Evolutionary conservation across 805 yeast genomes (phyloP).

Genomic region (Candida multigemmis): DNA sequence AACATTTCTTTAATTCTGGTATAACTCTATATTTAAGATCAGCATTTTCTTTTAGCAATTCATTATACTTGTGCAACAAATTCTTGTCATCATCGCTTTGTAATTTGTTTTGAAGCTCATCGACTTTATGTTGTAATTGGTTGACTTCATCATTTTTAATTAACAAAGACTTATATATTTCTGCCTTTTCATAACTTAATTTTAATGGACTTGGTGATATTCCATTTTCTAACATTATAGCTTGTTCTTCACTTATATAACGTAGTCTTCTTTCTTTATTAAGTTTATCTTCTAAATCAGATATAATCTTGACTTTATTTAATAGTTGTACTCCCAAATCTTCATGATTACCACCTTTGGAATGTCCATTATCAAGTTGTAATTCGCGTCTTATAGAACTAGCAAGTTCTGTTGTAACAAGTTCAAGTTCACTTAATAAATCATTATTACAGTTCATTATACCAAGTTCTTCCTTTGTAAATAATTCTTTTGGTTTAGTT

Average conservation of each 20-base stretch:
- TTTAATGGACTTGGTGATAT: constrained; percentile 45
- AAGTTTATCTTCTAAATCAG: constrained; percentile 46
- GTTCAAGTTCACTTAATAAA: constrained; percentile 52
- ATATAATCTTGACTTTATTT: constrained; percentile 20
- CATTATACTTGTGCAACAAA: constrained; percentile 29
- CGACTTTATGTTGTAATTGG: constrained; percentile 38
- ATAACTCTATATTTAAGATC: constrained; percentile 32
- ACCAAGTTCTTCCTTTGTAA: constrained; percentile 56
- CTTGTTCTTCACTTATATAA: constrained; percentile 64
- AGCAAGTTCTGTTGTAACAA: constrained; percentile 66
- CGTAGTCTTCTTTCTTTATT: constrained; percentile 59
- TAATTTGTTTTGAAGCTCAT: constrained; percentile 17
- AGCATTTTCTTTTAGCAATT: constrained; percentile 29
- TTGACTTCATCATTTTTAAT: constrained; percentile 39
- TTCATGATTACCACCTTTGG: constrained; percentile 1
- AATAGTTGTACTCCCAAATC: background rate
- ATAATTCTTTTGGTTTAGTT: constrained; percentile 8
- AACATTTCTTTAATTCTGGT: constrained; percentile 39
- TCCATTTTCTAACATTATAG: constrained; percentile 46
- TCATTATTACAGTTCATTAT: constrained; percentile 51
- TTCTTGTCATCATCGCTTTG: constrained; percentile 18
- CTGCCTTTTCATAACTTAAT: constrained; percentile 47
- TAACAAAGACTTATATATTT: constrained; percentile 37
- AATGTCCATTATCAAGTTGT: constrained; percentile 34
- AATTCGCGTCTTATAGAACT: constrained; percentile 64